Evolutionary conservation across 371 early-diverging fungal genomes (phyloP).

Genomic region (Mycotypha africana): DNA sequence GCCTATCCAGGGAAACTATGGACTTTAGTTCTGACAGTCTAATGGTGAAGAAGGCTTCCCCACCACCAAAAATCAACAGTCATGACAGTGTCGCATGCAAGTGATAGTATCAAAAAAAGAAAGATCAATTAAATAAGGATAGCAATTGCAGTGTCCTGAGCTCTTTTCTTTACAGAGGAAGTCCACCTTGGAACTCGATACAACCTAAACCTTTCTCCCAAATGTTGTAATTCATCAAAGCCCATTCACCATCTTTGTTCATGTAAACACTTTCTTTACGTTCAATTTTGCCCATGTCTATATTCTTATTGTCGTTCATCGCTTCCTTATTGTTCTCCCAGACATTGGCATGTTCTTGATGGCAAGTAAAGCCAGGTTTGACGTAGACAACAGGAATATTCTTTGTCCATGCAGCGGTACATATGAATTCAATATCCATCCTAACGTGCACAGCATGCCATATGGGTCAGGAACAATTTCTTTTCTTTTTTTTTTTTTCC

Average conservation of each 20-base stretch:
- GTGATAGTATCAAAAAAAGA: too few species aligned
- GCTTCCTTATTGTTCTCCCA: conserved; percentile 19
- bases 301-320: conserved; percentile 17
- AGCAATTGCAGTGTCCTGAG: too few species aligned
- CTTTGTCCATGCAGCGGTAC: conserved; percentile 39
- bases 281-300: conserved; percentile 28
- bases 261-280: conserved; percentile 20
- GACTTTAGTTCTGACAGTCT: too few species aligned
- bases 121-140: too few species aligned
- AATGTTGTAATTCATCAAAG: conserved; percentile 21
- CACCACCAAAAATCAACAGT: too few species aligned
- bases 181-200: conserved; percentile 36
- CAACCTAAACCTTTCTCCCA: conserved; percentile 28
- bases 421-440: conserved; percentile 40
- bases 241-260: conserved; percentile 37
- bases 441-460: too few species aligned
- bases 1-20: too few species aligned
- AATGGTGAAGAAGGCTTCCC: too few species aligned
- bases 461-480: too few species aligned
- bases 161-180: conserved; percentile 16
- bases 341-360: conserved; percentile 32
- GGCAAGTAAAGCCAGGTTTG: conserved; percentile 30
- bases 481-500: too few species aligned
- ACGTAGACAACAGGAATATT: conserved; percentile 28
- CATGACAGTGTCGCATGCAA: too few species aligned